Base-by-base conservation (phyloP, 2,329 filamentous ascomycete species). In the Cadophora sp. region DNA sequence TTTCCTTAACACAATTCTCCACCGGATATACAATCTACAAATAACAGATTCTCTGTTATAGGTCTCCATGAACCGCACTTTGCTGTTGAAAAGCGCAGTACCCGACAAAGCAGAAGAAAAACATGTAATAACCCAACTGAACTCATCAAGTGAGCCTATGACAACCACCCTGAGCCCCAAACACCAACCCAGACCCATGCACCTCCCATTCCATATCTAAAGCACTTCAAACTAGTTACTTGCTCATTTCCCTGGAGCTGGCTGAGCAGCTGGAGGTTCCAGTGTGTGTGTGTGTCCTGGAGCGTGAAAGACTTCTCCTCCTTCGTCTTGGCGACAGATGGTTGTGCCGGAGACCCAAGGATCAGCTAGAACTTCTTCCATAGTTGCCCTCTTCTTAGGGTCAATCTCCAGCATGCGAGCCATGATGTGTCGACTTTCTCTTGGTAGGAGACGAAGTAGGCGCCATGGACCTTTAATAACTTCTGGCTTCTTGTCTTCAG, bases 401-500 rank as follows among this genome's bases (percentile, higher is more conserved):
- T 97, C 89, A 62, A 97, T 85, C 76, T 96, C 93, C 43, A 99
- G 86, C 96, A 99, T 99, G 67, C 92, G 87, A 55, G 93, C 91
- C 65, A 99, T 91, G 71, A 99, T 94, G 77, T 95, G 91, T 62
- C 96, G 86, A 72, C 91, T 97, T 80, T 98, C 96, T 68, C 95
- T 86, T 0, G 96, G 96, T 11, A 99, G 84, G 43, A 98, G 83
- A 51, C 96, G 89, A 34, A 99, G 83, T 53, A 99, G 87, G 58
- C 96, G 88, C 92, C 95, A 97, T 1, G 96, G 96, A 0, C 96
- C 96, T 76, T 94, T 93, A 74, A 99, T 97, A 0, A 93, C 88
- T 77, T 94, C 91, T 8, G 76, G 70, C 56, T 76, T 91, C 76
- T 87, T 89, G 40, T 88, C 86, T 1, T 73, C 76, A n/a, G 75